These are phyloP conservation scores for Exophiala lecanii-corni DNA, from an alignment of 2,329 filamentous ascomycete genomes.

Conservation along the genomic window DNA sequence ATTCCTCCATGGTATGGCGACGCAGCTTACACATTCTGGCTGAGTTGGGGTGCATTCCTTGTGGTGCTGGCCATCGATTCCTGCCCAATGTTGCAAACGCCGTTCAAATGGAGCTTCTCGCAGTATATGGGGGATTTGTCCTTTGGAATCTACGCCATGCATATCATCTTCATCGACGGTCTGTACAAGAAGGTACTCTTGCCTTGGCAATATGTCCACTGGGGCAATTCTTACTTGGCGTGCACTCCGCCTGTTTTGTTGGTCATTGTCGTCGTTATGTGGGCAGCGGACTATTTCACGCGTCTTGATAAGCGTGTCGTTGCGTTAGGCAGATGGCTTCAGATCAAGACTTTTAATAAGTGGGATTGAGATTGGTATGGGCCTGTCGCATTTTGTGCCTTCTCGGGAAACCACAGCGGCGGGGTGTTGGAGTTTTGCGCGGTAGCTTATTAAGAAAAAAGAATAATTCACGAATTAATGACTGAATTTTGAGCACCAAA, in stretches of 20 bases:
- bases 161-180: constrained; percentile 22
- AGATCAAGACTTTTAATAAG: constrained; percentile 10
- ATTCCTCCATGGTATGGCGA: constrained; percentile 37
- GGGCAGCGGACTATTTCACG: constrained; percentile 12
- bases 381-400: too few species aligned
- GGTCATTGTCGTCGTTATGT: constrained; percentile 5
- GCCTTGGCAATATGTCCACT: neutral
- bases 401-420: too few species aligned
- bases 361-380: constrained; percentile 4
- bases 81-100: constrained; percentile 37
- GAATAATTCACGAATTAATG: too few species aligned
- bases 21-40: constrained; percentile 40
- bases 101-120: constrained; percentile 40
- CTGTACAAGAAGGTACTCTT: constrained; percentile 5
- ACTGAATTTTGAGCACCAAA: too few species aligned
- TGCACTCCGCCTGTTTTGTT: constrained; percentile 1
- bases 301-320: constrained; percentile 10
- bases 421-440: too few species aligned
- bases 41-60: constrained; percentile 38
- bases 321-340: constrained; percentile 7
- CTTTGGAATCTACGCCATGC: constrained; percentile 45
- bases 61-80: constrained; percentile 40
- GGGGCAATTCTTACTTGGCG: constrained; percentile 8
- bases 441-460: too few species aligned
- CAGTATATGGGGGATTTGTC: constrained; percentile 45